Evolutionary conservation across 306 rosid genomes (phyloP).

Genomic region (Medicago truncatula): MtrunA17r5.0-ANR NC_053044.1:3864501-3865000

Average conservation of each 20-base stretch:
- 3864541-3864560: neutral
- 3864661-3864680: neutral
- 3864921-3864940: neutral
- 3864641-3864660: neutral
- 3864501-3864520: neutral
- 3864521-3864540: neutral
- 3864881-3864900: too few species aligned
- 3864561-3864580: neutral
- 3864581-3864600: neutral
- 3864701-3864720: neutral
- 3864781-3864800: neutral
- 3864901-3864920: too few species aligned
- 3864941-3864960: neutral
- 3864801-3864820: constrained; percentile 4
- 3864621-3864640: neutral
- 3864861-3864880: neutral
- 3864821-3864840: neutral
- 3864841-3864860: neutral
- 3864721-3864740: neutral
- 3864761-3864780: neutral
- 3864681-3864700: neutral
- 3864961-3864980: neutral
- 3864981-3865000: neutral
- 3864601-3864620: neutral
- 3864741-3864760: neutral